These are phyloP conservation scores for Aquanectria penicillioides DNA, from an alignment of 2,329 filamentous ascomycete species.

Conservation along the genomic window DNA sequence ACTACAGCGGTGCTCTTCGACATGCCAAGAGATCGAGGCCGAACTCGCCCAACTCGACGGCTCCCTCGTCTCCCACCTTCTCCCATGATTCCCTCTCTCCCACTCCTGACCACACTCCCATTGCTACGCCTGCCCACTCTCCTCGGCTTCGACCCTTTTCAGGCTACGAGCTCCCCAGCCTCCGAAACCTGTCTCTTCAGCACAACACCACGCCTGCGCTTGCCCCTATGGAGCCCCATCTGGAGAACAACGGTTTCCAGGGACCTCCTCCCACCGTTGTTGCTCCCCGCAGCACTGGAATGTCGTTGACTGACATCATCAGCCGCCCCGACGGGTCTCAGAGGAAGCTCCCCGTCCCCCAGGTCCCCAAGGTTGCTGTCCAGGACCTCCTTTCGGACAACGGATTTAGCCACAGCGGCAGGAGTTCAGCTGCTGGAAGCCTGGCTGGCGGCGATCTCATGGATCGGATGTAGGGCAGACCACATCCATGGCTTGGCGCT, in stretches of 20 bases:
- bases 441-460: constrained; percentile 77
- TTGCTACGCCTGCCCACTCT: constrained; percentile 94
- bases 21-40: constrained; percentile 89
- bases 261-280: constrained; percentile 64
- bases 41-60: constrained; percentile 94
- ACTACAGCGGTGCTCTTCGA: constrained; percentile 74
- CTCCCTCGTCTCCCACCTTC: constrained; percentile 94
- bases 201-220: constrained; percentile 65
- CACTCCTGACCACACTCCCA: constrained; percentile 97
- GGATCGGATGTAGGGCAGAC: constrained; percentile 58
- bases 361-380: constrained; percentile 88
- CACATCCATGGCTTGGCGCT: constrained; percentile 36
- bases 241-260: constrained; percentile 56
- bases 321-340: constrained; percentile 86
- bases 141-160: constrained; percentile 87
- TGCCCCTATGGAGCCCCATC: constrained; percentile 67
- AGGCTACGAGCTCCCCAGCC: constrained; percentile 82
- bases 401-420: constrained; percentile 76
- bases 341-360: constrained; percentile 89
- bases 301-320: constrained; percentile 93
- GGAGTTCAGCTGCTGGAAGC: constrained; percentile 81
- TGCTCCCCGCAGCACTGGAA: constrained; percentile 67
- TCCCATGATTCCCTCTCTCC: constrained; percentile 96
- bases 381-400: constrained; percentile 81
- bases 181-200: constrained; percentile 71